These are phyloP conservation scores for Hypoxylon subgilvum DNA, from an alignment of 495 filamentous ascomycete species.

Conservation along the genomic window DNA sequence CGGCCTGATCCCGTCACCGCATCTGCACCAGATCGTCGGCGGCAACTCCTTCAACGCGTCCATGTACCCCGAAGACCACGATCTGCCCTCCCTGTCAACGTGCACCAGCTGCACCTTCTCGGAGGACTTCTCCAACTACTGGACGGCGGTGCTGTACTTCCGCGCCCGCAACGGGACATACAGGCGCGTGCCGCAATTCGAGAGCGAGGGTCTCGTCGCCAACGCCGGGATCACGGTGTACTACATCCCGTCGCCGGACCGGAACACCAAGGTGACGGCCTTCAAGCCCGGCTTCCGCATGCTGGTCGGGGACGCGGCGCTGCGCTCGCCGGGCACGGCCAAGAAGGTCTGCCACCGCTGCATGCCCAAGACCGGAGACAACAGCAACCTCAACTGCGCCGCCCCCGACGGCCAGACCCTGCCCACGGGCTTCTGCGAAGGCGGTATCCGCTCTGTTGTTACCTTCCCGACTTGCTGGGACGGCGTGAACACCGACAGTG, in stretches of 20 bases:
- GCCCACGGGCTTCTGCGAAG: constrained; percentile 28
- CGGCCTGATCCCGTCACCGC: constrained; percentile 52
- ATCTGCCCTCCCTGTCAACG: constrained; percentile 36
- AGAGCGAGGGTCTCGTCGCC: constrained; percentile 41
- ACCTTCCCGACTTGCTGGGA: constrained; percentile 64
- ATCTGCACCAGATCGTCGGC: constrained; percentile 52
- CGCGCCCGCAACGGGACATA: constrained; percentile 50
- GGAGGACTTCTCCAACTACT: constrained; percentile 51
- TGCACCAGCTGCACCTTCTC: constrained; percentile 47
- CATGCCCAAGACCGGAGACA: constrained; percentile 44
- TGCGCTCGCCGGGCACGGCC: constrained; percentile 46
- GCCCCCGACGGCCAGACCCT: constrained; percentile 39
- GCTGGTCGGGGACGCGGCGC: constrained; percentile 65
- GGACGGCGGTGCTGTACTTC: constrained; percentile 50
- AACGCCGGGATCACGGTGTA: constrained; percentile 52
- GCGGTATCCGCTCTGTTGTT: constrained; percentile 48
- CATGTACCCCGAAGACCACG: constrained; percentile 40
- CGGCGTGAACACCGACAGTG: constrained; percentile 66
- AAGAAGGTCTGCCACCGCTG: constrained; percentile 62
- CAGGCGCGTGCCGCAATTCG: constrained; percentile 49
- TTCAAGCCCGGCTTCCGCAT: constrained; percentile 74
- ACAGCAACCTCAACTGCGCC: constrained; percentile 41
- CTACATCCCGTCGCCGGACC: constrained; percentile 45
- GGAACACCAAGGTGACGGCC: constrained; percentile 52
- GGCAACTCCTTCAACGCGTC: constrained; percentile 48